Evolutionary conservation across 495 filamentous ascomycete species (phyloP).

Genomic region (Penicillium ucsense): DNA sequence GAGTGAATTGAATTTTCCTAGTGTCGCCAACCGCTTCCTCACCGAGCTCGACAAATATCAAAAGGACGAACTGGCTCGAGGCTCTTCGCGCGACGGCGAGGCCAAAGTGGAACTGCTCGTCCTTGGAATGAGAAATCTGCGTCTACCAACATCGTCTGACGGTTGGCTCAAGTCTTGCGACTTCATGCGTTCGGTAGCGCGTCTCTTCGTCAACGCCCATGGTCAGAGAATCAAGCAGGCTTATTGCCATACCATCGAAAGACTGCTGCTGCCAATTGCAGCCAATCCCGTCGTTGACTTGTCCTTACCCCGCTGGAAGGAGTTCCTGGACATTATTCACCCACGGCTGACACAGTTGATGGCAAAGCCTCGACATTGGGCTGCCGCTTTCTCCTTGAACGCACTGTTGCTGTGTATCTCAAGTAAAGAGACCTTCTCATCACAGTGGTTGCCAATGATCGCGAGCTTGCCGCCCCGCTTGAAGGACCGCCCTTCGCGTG

Average conservation of each 20-base stretch:
- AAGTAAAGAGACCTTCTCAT: constrained; percentile 67
- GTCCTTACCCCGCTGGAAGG: constrained; percentile 70
- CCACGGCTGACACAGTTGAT: constrained; percentile 72
- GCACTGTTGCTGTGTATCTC: constrained; percentile 82
- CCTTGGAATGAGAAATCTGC: constrained; percentile 81
- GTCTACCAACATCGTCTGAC: constrained; percentile 57
- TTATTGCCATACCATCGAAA: constrained; percentile 85
- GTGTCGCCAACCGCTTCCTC: constrained; percentile 73
- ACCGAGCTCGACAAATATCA: constrained; percentile 68
- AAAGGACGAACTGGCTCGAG: constrained; percentile 59
- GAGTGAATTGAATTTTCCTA: constrained; percentile 82
- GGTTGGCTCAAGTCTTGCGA: constrained; percentile 81
- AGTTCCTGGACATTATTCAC: constrained; percentile 68
- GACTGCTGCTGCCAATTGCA: constrained; percentile 79
- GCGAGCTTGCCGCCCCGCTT: constrained; percentile 64
- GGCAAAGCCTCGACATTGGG: constrained; percentile 84
- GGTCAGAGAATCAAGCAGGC: constrained; percentile 84
- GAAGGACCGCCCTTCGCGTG: constrained; percentile 72
- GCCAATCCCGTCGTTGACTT: constrained; percentile 64
- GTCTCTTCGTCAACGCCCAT: constrained; percentile 73
- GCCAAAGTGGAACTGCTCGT: constrained; percentile 74
- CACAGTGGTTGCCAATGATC: constrained; percentile 77
- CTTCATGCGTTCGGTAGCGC: constrained; percentile 71
- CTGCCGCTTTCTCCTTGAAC: constrained; percentile 73
- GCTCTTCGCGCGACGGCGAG: constrained; percentile 58